Evolutionary conservation across 2,329 filamentous ascomycete genomes (phyloP).

Genomic region (Pseudogymnoascus sp.): DNA sequence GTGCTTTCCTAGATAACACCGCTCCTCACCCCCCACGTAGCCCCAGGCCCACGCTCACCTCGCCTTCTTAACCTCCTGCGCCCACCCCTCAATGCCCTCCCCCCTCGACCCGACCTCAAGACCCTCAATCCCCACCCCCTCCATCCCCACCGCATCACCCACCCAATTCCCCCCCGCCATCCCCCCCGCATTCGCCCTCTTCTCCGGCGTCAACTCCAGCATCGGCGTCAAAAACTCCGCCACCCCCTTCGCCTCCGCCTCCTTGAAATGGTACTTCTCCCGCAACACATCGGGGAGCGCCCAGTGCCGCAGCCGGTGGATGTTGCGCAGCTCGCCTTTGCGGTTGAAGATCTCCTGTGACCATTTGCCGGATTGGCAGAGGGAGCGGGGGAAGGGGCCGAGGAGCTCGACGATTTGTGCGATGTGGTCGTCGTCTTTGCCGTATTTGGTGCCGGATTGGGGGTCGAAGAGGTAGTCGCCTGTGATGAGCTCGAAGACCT

Average conservation of each 20-base stretch:
- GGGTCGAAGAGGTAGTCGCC: constrained; percentile 98
- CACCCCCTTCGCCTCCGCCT: constrained; percentile 71
- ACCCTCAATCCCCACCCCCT: constrained; percentile 61
- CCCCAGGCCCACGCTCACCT: constrained; percentile 28
- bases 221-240: constrained; percentile 80
- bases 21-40: not conserved
- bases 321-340: constrained; percentile 94
- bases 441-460: constrained; percentile 96
- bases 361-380: constrained; percentile 93
- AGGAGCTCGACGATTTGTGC: constrained; percentile 97
- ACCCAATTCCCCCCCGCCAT: constrained; percentile 84
- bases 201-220: constrained; percentile 80
- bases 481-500: constrained; percentile 97
- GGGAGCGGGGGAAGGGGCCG: constrained; percentile 82
- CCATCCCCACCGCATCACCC: constrained; percentile 82
- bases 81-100: constrained; percentile 92
- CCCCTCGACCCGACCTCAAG: constrained; percentile 73
- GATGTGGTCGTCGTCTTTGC: constrained; percentile 98
- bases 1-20: not conserved
- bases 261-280: constrained; percentile 93
- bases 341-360: constrained; percentile 98
- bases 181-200: constrained; percentile 87
- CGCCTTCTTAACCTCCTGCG: constrained; percentile 76
- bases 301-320: constrained; percentile 94
- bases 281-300: constrained; percentile 83